Conservation (phyloP, 768 basidiomycete species). For the Kwoniella heveanensis region DNA sequence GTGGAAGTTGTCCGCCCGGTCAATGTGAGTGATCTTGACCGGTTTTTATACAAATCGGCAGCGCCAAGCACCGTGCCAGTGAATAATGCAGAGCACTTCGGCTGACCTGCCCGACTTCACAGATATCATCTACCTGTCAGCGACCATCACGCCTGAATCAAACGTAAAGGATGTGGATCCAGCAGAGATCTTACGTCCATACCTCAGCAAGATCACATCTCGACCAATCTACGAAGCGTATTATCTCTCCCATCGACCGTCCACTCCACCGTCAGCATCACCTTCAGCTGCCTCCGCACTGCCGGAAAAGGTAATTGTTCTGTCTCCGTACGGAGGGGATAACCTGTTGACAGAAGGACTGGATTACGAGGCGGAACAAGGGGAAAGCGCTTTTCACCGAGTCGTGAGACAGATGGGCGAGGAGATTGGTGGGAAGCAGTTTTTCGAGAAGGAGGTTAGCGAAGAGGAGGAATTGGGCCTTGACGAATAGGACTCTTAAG, state of each 20-base stretch:
- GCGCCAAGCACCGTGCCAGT: too few species aligned
- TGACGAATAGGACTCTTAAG: too few species aligned
- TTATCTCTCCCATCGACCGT: slow-evolving; percentile 24
- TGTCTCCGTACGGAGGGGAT: slow-evolving; percentile 28
- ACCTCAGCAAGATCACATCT: slow-evolving; percentile 19
- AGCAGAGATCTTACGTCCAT: slow-evolving; percentile 36
- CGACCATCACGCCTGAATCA: not conserved
- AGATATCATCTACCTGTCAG: slow-evolving; percentile 29
- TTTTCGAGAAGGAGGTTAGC: slow-evolving; percentile 44
- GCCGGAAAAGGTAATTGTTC: slow-evolving; percentile 9
- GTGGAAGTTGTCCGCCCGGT: slow-evolving; percentile 53
- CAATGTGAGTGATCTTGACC: slow-evolving; percentile 48
- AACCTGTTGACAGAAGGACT: slow-evolving; percentile 48
- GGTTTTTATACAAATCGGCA: too few species aligned
- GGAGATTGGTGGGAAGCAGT: slow-evolving; percentile 24
- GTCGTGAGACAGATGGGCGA: slow-evolving; percentile 37
- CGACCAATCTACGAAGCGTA: slow-evolving; percentile 28
- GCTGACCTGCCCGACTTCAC: slow-evolving; percentile 7
- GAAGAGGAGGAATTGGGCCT: slow-evolving; percentile 33
- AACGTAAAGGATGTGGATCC: not conserved
- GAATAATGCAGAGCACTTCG: not conserved
- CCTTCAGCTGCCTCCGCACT: not conserved
- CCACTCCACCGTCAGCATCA: not conserved
- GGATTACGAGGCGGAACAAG: slow-evolving; percentile 53
- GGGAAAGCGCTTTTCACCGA: slow-evolving; percentile 41